Evolutionary conservation across 2,329 filamentous ascomycete genomes (phyloP).

Genomic region (Aspergillus novoparasiticus): DNA sequence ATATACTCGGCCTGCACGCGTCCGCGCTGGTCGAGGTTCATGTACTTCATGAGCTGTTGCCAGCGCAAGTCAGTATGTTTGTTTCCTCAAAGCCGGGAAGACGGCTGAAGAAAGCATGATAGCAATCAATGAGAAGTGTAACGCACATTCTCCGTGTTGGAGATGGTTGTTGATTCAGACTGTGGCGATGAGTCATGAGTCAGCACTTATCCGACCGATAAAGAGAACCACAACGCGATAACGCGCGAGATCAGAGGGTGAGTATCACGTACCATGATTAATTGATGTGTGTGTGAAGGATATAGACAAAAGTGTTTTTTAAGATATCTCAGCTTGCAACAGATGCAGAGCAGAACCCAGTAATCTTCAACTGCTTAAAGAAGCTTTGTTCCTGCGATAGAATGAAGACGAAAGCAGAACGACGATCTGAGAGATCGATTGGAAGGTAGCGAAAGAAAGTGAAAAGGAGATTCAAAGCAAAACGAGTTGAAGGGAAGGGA

Average conservation of each 20-base stretch:
- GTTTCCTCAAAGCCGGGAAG: slow-evolving; percentile 30
- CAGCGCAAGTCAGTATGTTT: slow-evolving; percentile 45
- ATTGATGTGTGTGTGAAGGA: slow-evolving; percentile 10
- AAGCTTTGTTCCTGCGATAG: not conserved
- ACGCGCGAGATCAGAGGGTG: not conserved
- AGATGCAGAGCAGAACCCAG: slow-evolving; percentile 1
- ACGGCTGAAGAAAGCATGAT: slow-evolving; percentile 32
- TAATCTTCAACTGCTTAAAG: not conserved
- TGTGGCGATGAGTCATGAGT: slow-evolving; percentile 40
- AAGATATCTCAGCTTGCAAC: slow-evolving; percentile 4
- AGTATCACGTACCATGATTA: slow-evolving; percentile 16
- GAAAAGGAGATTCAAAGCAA: slow-evolving; percentile 20
- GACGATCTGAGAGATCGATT: slow-evolving; percentile 17
- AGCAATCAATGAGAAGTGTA: slow-evolving; percentile 31
- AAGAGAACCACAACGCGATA: not conserved
- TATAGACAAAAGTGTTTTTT: slow-evolving; percentile 5
- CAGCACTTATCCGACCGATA: not conserved
- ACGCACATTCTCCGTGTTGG: slow-evolving; percentile 52
- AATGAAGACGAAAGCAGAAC: slow-evolving; percentile 13
- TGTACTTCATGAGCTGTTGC: slow-evolving; percentile 83
- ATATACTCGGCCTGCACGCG: slow-evolving; percentile 92
- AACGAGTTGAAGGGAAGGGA: slow-evolving; percentile 26
- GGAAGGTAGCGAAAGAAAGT: slow-evolving; percentile 14
- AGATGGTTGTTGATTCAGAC: slow-evolving; percentile 48
- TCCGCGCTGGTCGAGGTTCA: slow-evolving; percentile 82